Evolutionary conservation across 768 basidiomycete species (phyloP), one percentile per base, ranked within the genome.

Genomic region (Lactifluus pinguis): DNA sequence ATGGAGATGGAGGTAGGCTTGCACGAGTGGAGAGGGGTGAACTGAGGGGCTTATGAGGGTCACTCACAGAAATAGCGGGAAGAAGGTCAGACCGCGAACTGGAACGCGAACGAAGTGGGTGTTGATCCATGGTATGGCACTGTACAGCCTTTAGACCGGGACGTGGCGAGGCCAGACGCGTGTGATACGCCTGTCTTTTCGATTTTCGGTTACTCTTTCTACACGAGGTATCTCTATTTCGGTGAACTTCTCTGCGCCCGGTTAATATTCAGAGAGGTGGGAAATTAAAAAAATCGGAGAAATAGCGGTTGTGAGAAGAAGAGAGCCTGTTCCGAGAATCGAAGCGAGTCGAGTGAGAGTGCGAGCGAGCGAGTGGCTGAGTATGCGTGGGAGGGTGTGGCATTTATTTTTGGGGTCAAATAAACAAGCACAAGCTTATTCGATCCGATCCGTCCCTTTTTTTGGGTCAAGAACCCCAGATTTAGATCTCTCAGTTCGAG

Each of bases 51-150:
- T 62, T 62, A 58, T 62, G 61, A 62, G 52, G 51, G n/a, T 49
- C 21, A 62, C 29, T 19, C 13, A 34, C 17, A 36, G 30, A 21
- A 53, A 53, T 49, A 58, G 39, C 42, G 32, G 48, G 19, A 36
- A 17, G 17, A 36, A n/a, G 51, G 41, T 62, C 61, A 62, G 61
- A 62, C 61, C 55, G 61, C 45, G 61, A 62, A 62, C 61, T 53
- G 55, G 55, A 62, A 58, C 61, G 61, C 51, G 51, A 48, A 44
- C 55, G 55, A 21, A 52, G 60, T 45, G 38, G 48, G 50, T 61
- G 56, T 57, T 57, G 61, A 62, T 62, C 61, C 61, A 62, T 62
- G 49, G 1, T 30, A 38, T 3, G 48, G 29, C 48, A 32, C 48
- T 53, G 56, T 52, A 62, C 61, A 49, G 61, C 61, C 61, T 34